Evolutionary conservation across 768 basidiomycete genomes (phyloP).

Genomic region (Phanerodontia chrysosporium): DNA sequence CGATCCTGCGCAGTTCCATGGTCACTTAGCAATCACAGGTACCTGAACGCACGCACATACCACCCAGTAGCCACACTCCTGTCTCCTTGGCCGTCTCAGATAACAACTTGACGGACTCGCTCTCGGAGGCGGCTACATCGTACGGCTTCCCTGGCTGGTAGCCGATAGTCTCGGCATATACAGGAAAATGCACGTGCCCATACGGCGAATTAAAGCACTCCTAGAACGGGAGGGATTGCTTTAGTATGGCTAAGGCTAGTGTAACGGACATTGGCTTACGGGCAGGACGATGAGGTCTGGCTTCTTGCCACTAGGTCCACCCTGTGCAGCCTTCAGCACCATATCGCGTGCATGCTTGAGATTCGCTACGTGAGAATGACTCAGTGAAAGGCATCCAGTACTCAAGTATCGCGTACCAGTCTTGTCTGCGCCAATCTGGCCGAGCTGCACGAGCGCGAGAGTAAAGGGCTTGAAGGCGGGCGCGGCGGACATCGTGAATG

Average conservation of each 20-base stretch:
- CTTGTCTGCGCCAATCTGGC: constrained; percentile 69
- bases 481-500: constrained; percentile 14
- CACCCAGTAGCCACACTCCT: constrained; percentile 89
- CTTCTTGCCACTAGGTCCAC: constrained; percentile 36
- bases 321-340: constrained; percentile 64
- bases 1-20: constrained; percentile 57
- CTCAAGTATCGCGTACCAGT: constrained; percentile 17
- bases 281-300: constrained; percentile 84
- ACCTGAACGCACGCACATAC: constrained; percentile 33
- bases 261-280: constrained; percentile 36
- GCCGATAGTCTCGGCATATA: constrained; percentile 77
- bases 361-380: constrained; percentile 40
- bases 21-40: background rate
- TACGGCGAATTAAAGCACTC: constrained; percentile 91
- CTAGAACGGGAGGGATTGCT: constrained; percentile 33
- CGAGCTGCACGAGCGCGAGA: constrained; percentile 88
- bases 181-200: constrained; percentile 73
- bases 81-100: constrained; percentile 75
- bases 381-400: background rate
- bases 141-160: constrained; percentile 57
- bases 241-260: background rate
- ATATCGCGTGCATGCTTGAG: constrained; percentile 78
- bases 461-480: constrained; percentile 67
- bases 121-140: constrained; percentile 48
- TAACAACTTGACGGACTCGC: constrained; percentile 80